A percentile compares a stretch with the other conserved stretches of the same genome.
phyloP scores from a whole-genome alignment of 2,329 filamentous ascomycete genomes.

The Diplodia mutila region DNA sequence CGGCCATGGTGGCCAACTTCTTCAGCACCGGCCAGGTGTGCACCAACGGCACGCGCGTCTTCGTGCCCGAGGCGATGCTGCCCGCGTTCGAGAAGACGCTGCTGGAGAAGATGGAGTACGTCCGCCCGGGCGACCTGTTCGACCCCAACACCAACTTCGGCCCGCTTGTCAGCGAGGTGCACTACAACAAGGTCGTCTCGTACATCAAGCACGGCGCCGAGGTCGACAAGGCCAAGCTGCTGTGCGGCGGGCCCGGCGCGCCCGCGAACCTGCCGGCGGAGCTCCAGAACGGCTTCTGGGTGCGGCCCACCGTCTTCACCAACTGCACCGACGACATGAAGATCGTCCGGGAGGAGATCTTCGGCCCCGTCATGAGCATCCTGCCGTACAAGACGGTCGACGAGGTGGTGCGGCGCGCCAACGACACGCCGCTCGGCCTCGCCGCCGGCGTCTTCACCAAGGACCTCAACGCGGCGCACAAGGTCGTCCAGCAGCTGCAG shows the following conservation, averaged over 20 bases:
- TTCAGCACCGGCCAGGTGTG: conserved; percentile 90
- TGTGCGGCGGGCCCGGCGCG: conserved; percentile 70
- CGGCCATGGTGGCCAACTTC: conserved; percentile 93
- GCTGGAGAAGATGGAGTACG: conserved; percentile 68
- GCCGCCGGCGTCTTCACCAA: conserved; percentile 83
- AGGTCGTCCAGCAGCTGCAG: conserved; percentile 70
- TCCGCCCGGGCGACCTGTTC: conserved; percentile 74
- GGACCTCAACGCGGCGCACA: conserved; percentile 74
- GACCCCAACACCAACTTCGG: conserved; percentile 79
- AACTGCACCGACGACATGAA: conserved; percentile 83
- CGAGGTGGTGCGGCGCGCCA: conserved; percentile 73
- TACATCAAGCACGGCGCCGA: conserved; percentile 79
- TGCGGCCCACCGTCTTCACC: conserved; percentile 81
- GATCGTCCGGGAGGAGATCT: conserved; percentile 82
- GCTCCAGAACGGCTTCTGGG: conserved; percentile 74
- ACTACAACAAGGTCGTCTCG: conserved; percentile 75
- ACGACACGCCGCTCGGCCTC: conserved; percentile 75
- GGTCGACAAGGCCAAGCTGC: conserved; percentile 71
- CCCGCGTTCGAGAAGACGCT: conserved; percentile 69
- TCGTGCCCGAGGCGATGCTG: conserved; percentile 71
- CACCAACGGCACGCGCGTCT: conserved; percentile 89
- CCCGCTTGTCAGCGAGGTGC: conserved; percentile 74
- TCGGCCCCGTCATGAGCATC: conserved; percentile 84
- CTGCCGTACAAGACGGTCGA: conserved; percentile 72
- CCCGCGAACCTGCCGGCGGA: conserved; percentile 51